Evolutionary conservation across 805 yeast genomes (phyloP), one percentile per base, ranked within the genome.

Genomic region (Kuraishia borneana): DNA sequence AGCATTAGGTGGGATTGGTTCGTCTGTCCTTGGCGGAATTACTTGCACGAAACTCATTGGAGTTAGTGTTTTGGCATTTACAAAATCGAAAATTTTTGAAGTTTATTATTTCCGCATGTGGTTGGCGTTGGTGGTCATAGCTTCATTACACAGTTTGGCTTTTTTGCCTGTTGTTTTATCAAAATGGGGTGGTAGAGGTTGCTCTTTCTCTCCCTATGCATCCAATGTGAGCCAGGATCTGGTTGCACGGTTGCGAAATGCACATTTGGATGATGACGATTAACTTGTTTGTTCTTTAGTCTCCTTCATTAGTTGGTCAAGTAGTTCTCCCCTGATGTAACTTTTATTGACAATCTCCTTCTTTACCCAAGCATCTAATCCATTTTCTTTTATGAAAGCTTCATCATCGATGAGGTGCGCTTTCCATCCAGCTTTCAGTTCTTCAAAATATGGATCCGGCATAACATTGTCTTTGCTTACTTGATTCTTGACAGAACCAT

Each of bases 41-140:
- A 81, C 95, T 3, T 50, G 85, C 43, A 92, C 97, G 1, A 89
- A 89, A 50, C 57, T 89, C 17, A 76, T 92, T 44, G 98, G 98
- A 2, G 85, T 89, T 1, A 55, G 68, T 18, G 95, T 89, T 8
- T 60, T 89, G 26, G 94, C 94, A 4, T 87, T 88, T 53, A 84
- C 97, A 0, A 63, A 73, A 41, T 83, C 95, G 14, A 76, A 81
- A 53, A 88, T 89, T 21, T 92, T 89, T 54, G 94, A 85, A 44
- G 72, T 89, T 2, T 89, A 84, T 55, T 89, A 92, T 53, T 89
- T 89, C 65, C 62, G 95, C 40, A 88, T 89, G 96, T 89, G 97
- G 97, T 58, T 83, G 9, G 64, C 87, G 1, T 63, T 89, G 39
- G 79, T 89, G 6, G 40, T 81, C 2, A 61, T 83, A 36, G 95